Evolutionary conservation across 257 asterid species (phyloP).

Genomic region (Solanum commersonii): DNA sequence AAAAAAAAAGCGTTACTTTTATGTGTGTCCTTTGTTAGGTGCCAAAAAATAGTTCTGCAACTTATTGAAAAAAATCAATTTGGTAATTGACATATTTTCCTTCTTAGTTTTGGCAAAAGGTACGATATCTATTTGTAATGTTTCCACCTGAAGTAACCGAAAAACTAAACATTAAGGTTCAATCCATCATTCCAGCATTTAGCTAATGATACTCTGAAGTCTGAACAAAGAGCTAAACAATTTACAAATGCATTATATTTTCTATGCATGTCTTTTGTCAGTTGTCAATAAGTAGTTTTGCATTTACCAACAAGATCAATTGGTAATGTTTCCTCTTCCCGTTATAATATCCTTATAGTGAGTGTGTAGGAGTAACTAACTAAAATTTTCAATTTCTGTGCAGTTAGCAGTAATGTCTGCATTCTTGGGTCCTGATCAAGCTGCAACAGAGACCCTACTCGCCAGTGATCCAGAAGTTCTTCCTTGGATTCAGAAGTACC

Average conservation of each 20-base stretch:
- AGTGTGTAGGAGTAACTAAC: not conserved
- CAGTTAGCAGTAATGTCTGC: constrained; percentile 96
- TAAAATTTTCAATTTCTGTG: not conserved
- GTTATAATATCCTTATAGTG: not conserved
- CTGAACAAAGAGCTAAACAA: not conserved
- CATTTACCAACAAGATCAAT: not conserved
- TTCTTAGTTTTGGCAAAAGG: not conserved
- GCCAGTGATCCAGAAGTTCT: constrained; percentile 73
- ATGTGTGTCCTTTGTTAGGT: not conserved
- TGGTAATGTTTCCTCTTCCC: not conserved
- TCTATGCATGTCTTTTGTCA: not conserved
- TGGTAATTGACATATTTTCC: not conserved
- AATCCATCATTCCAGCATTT: not conserved
- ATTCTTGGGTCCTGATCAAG: constrained; percentile 90
- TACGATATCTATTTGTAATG: not conserved
- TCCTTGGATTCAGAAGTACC: constrained; percentile 95
- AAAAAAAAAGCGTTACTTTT: not conserved
- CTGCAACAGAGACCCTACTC: constrained; percentile 63
- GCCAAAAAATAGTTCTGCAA: not conserved
- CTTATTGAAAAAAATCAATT: not conserved
- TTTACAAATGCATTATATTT: not conserved
- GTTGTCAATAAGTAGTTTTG: not conserved
- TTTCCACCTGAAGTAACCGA: not conserved
- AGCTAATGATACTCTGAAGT: not conserved
- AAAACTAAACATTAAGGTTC: not conserved